Evolutionary conservation across 257 asterid species (phyloP), one percentile per base, ranked within the genome.

Genomic region (Plectranthus barbatus): DNA sequence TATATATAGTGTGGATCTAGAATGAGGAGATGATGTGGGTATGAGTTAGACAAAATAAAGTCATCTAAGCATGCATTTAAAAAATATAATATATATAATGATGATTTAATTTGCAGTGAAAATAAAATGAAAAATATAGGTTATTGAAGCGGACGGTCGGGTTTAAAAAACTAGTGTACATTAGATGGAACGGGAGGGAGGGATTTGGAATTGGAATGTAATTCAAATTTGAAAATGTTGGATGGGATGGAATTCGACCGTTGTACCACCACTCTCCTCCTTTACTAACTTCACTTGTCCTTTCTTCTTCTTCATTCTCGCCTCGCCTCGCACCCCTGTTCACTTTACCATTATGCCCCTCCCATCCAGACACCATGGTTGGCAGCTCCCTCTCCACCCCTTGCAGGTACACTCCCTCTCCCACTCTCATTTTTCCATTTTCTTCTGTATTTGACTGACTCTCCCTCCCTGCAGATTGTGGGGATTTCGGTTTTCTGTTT

Each of bases 371-470:
- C 94, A 87, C 84, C 95, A 92, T 80, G 98, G 98, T n/a, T 92
- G 98, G 98, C 95, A 92, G 67, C 95, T 87, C 59, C 98, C 98
- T 71, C 86, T 92, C 67, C 95, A 92, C 71, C 88, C 88, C 54
- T 64, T 92, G 34, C 98, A 88, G 98, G 98, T 88, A 39, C 7
- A 15, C 3, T 21, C 31, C 31, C 31, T 2, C 31, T 26, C 31
- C 5, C 31, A 57, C 29, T 44, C 14, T 19, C 52, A 7, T 7
- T 13, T 10, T 15, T 44, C 41, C 36, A 31, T 31, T 31, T 31
- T 24, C 52, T 31, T 31, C 36, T 1, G 36, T 31, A 6, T 2
- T 31, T 31, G 36, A 31, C 5, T 0, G 5, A 4, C 7, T 31
- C 7, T 13, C 4, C 57, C 7, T 4, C 14, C 6, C 52, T 78